A percentile compares a stretch with the other conserved stretches of the same genome.
Conservation (phyloP, 371 early-diverging fungal species). For the Fennellomyces sp. region DNA sequence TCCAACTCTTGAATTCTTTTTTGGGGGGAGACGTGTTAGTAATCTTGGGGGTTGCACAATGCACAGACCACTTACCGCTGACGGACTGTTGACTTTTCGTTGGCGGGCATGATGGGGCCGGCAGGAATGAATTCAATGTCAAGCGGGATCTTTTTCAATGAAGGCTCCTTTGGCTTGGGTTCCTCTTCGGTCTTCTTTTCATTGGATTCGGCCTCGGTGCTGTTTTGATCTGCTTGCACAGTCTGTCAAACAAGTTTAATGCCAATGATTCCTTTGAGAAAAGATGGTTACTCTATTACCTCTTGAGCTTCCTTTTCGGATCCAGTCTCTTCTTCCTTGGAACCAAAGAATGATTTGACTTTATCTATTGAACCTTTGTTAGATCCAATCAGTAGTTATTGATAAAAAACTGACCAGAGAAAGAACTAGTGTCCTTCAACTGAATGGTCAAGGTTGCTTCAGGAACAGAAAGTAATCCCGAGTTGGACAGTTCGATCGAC, state of each 20-base stretch:
- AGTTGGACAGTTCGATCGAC: constrained; percentile 68
- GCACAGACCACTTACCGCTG: constrained; percentile 25
- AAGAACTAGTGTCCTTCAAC: constrained; percentile 39
- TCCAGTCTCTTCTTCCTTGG: constrained; percentile 37
- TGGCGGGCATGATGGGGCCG: constrained; percentile 39
- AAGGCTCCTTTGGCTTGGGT: constrained; percentile 30
- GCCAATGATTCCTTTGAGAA: neutral
- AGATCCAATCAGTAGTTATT: no score
- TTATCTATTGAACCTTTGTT: constrained; percentile 42
- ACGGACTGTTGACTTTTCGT: constrained; percentile 37
- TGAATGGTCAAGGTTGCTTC: constrained; percentile 60
- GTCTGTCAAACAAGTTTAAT: neutral
- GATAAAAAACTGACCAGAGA: constrained; percentile 34
- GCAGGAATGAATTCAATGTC: constrained; percentile 42
- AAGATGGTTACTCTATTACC: neutral
- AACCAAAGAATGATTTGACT: constrained; percentile 80
- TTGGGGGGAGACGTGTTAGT: neutral
- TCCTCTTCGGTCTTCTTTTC: constrained; percentile 13
- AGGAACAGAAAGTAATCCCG: constrained; percentile 67
- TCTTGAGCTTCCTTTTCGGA: constrained; percentile 19
- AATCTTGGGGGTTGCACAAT: no score
- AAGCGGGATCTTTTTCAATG: constrained; percentile 46
- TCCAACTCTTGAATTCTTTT: constrained; percentile 37
- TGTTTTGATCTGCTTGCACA: constrained; percentile 2
- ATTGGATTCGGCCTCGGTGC: constrained; percentile 3